phyloP scores from a whole-genome alignment of 371 early-diverging fungal species.

The Conidiobolus coronatus region DNA sequence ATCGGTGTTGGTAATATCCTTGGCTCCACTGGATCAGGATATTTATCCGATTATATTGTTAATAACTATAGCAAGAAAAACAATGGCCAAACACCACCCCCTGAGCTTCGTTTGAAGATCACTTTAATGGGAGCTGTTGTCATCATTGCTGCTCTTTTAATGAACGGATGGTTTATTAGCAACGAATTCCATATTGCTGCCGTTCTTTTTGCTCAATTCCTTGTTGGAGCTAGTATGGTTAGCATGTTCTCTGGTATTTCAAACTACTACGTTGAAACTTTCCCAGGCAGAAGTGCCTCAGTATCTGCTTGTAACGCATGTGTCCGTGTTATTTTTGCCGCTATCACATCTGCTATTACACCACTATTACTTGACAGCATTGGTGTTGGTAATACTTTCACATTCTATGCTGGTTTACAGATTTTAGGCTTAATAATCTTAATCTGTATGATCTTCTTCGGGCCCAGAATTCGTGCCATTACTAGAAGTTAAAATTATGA shows the following conservation, averaged over 20 bases:
- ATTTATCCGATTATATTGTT: slow-evolving; percentile 14
- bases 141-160: slow-evolving; percentile 13
- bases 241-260: not conserved
- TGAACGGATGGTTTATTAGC: slow-evolving; percentile 21
- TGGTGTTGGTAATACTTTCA: slow-evolving; percentile 1
- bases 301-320: not conserved
- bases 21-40: slow-evolving; percentile 18
- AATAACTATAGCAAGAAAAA: not conserved
- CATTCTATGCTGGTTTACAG: not conserved
- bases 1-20: slow-evolving; percentile 20
- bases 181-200: slow-evolving; percentile 6
- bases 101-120: slow-evolving; percentile 13
- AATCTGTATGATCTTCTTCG: not conserved
- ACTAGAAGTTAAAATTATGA: no score
- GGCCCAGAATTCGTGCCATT: not conserved
- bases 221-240: not conserved
- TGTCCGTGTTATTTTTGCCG: not conserved
- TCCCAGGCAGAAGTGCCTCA: slow-evolving; percentile 1
- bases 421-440: not conserved
- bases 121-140: slow-evolving; percentile 18
- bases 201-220: not conserved
- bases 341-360: not conserved
- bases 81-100: not conserved
- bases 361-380: not conserved
- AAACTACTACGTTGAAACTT: slow-evolving; percentile 4